Evolutionary conservation across 495 filamentous ascomycete genomes (phyloP), one percentile per base, ranked within the genome.

Genomic region (Melanomma pulvis-pyrius): DNA sequence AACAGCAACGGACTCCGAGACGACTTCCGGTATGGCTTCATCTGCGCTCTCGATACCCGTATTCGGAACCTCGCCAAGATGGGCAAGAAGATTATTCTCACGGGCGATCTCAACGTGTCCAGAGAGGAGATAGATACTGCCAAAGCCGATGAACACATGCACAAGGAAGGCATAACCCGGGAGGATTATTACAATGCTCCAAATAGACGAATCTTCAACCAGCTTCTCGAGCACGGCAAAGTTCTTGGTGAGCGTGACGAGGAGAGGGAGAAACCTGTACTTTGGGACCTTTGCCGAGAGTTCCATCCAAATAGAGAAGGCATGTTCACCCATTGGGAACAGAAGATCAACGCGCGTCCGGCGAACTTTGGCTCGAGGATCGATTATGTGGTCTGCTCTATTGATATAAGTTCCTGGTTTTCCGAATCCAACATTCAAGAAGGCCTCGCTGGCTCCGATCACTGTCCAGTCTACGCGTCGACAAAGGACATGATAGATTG

Each of bases 321-420:
- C 49, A 98, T 98, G 94, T 98, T 91, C 76, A 98, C 94, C 7
- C 96, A 93, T 74, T 93, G 92, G 92, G 90, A 96, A 62, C 88
- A 90, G 59, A 88, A 86, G 73, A 89, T 90, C 69, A 96, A 96
- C 75, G 88, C 89, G 22, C 83, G 94, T 36, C 94, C 94, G 0
- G 93, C 90, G 13, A 98, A 98, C 74, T 92, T 86, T 73, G 94
- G 94, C 1, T 87, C 90, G 34, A 81, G 94, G 30, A 97, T 98
- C 59, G 94, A 98, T 73, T 98, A 96, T 76, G 87, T 98, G 29
- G 82, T 97, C 7, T 93, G 91, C 74, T 93, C 85, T 64, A 78
- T 87, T 44, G 82, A 84, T 34, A 93, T 97, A 86, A 89, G 87
- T 67, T 77, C 83, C 59, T 98, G 93, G 93, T 90, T 96, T 73